Percentiles rank a stretch among this genome's conserved stretches.
Conservation (phyloP, 2,329 filamentous ascomycete genomes). For the Scleromitrula shiraiana region DNA sequence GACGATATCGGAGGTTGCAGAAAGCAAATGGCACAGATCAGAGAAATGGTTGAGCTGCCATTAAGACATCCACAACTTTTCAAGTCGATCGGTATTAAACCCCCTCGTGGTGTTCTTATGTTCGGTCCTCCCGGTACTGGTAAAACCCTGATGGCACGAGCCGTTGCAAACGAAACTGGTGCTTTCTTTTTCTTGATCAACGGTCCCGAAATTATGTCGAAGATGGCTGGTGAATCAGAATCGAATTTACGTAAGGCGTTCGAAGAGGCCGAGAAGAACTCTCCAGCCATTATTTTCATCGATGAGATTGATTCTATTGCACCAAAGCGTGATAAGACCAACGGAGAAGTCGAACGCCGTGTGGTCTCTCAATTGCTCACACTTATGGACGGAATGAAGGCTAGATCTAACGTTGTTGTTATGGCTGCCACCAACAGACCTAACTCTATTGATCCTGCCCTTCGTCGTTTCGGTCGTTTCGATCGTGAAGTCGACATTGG, state of each 20-base stretch:
- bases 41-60: slow-evolving; percentile 95
- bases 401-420: slow-evolving; percentile 94
- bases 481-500: slow-evolving; percentile 98
- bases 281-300: slow-evolving; percentile 98
- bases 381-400: slow-evolving; percentile 99
- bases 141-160: slow-evolving; percentile 98
- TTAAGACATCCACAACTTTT: slow-evolving; percentile 96
- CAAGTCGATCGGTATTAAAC: slow-evolving; percentile 99
- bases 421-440: slow-evolving; percentile 99
- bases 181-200: slow-evolving; percentile 99
- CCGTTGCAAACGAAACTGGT: slow-evolving; percentile 96
- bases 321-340: slow-evolving; percentile 99
- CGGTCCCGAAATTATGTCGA: slow-evolving; percentile 99
- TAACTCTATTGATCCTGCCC: slow-evolving; percentile 96
- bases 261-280: slow-evolving; percentile 99
- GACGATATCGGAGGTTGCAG: slow-evolving; percentile 98
- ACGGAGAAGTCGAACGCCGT: slow-evolving; percentile 96
- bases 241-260: slow-evolving; percentile 99
- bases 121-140: slow-evolving; percentile 96
- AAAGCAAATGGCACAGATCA: slow-evolving; percentile 99
- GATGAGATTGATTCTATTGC: slow-evolving; percentile 99
- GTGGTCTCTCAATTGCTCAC: slow-evolving; percentile 95
- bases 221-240: slow-evolving; percentile 99
- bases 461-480: slow-evolving; percentile 96
- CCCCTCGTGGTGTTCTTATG: slow-evolving; percentile 93